Percentiles rank a stretch among this genome's conserved stretches.
phyloP scores from a whole-genome alignment of 106 monocot species.

The Ottelia alismoides region DNA sequence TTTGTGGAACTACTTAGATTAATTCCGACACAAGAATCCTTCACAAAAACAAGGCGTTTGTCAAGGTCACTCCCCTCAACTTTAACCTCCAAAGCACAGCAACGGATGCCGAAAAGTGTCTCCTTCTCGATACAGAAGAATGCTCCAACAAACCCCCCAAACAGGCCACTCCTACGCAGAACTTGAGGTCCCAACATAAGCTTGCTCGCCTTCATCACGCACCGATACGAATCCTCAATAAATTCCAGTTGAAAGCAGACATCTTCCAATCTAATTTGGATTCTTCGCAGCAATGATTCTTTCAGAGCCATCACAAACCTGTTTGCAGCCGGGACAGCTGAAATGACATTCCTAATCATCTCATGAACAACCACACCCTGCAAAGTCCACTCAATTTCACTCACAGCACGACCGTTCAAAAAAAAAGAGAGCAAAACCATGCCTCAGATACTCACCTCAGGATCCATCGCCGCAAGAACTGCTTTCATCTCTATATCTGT shows the following conservation, averaged over 20 bases:
- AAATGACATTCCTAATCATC: slow-evolving; percentile 26
- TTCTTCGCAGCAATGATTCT: slow-evolving; percentile 22
- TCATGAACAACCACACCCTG: slow-evolving; percentile 67
- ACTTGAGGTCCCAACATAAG: slow-evolving; percentile 26
- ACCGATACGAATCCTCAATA: slow-evolving; percentile 16
- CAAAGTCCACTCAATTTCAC: slow-evolving; percentile 2
- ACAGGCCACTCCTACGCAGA: slow-evolving; percentile 15
- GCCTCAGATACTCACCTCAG: slow-evolving; percentile 21
- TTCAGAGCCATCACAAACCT: slow-evolving; percentile 16
- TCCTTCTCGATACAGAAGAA: slow-evolving; percentile 15
- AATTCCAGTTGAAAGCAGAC: slow-evolving; percentile 30
- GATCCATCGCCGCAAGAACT: slow-evolving; percentile 28
- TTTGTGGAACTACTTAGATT: slow-evolving; percentile 19
- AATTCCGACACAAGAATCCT: slow-evolving; percentile 15
- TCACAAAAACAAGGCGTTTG: slow-evolving; percentile 27
- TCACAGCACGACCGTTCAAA: background rate
- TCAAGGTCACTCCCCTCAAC: slow-evolving; percentile 24
- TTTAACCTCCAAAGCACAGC: slow-evolving; percentile 22
- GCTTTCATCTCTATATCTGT: slow-evolving; percentile 10
- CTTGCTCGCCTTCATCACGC: slow-evolving; percentile 29
- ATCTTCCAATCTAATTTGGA: slow-evolving; percentile 29
- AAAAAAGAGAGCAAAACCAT: background rate
- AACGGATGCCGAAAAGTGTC: slow-evolving; percentile 23
- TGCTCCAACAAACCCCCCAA: slow-evolving; percentile 23
- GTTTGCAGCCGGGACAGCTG: slow-evolving; percentile 16